These are phyloP conservation scores for Amphirosellinia nigrospora DNA, from an alignment of 495 filamentous ascomycete species.

Conservation along the genomic window DNA sequence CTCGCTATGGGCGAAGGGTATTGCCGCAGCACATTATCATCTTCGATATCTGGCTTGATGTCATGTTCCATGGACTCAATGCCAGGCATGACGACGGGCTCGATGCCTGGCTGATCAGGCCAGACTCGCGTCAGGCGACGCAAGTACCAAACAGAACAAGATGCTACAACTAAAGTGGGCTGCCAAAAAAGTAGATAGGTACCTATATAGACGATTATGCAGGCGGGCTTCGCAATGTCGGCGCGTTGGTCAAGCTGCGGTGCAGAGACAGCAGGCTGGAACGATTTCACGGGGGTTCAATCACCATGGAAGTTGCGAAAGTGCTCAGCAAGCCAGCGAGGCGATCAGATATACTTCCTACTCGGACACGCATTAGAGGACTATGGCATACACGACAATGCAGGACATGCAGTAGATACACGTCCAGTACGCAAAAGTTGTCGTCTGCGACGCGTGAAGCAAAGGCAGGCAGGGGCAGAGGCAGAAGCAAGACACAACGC, in stretches of 20 bases:
- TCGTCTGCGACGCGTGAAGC: neutral
- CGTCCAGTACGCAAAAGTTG: neutral
- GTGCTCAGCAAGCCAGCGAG: slow-evolving; percentile 17
- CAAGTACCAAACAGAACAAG: slow-evolving; percentile 20
- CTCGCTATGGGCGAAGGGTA: slow-evolving; percentile 32
- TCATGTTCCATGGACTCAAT: slow-evolving; percentile 37
- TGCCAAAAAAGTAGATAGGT: neutral
- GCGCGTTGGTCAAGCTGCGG: slow-evolving; percentile 6
- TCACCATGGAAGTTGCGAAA: slow-evolving; percentile 18
- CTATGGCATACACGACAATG: slow-evolving; percentile 20
- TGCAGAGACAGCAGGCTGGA: slow-evolving; percentile 2
- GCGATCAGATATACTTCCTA: slow-evolving; percentile 18
- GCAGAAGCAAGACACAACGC: neutral
- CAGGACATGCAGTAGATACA: neutral
- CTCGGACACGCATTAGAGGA: slow-evolving; percentile 23
- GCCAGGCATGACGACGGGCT: slow-evolving; percentile 33
- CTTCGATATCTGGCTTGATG: slow-evolving; percentile 30
- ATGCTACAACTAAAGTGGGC: slow-evolving; percentile 19
- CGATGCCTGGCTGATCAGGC: slow-evolving; percentile 23
- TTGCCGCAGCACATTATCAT: slow-evolving; percentile 33
- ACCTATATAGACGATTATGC: neutral
- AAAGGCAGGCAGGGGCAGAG: slow-evolving; percentile 1
- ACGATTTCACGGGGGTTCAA: slow-evolving; percentile 13
- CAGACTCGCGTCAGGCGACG: slow-evolving; percentile 28
- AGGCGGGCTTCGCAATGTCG: slow-evolving; percentile 9